A percentile compares a stretch with the other conserved stretches of the same genome.
These are phyloP conservation scores for Quambalaria eucalypti DNA, from an alignment of 1,284 basidiomycete species.

Conservation along the genomic window DNA sequence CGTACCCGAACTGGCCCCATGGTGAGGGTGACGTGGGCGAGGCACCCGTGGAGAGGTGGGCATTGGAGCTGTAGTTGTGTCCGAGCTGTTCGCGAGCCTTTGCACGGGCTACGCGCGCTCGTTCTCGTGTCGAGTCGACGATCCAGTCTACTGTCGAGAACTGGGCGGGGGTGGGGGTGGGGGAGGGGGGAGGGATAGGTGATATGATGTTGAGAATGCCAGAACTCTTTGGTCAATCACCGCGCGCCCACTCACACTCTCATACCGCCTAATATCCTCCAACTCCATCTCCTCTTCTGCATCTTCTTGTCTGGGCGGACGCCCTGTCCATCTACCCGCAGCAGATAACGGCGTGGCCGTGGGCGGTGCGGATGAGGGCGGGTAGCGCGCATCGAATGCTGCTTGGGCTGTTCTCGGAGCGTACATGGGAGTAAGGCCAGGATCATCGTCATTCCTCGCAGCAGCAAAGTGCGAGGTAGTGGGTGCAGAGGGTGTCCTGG, in stretches of 20 bases:
- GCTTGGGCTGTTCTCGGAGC: too few relatives aligned
- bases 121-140: conserved; percentile 40
- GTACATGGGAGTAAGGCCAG: too few relatives aligned
- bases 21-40: not conserved
- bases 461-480: too few relatives aligned
- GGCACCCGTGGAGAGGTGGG: conserved; percentile 22
- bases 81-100: conserved; percentile 16
- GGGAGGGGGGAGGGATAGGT: not conserved
- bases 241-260: conserved; percentile 14
- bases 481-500: too few relatives aligned
- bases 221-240: too few relatives aligned
- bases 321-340: too few relatives aligned
- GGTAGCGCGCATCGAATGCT: too few relatives aligned
- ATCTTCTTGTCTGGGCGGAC: too few relatives aligned
- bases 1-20: conserved; percentile 17
- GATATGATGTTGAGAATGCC: not conserved
- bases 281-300: conserved; percentile 37
- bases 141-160: conserved; percentile 45
- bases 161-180: conserved; percentile 1
- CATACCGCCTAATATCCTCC: conserved; percentile 36
- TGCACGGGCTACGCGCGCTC: conserved; percentile 32
- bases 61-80: conserved; percentile 19
- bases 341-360: too few relatives aligned
- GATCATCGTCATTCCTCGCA: too few relatives aligned
- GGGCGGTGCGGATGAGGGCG: too few relatives aligned